phyloP scores from a whole-genome alignment of 345 rosid genomes.

The Eutrema yunnanense region DNA sequence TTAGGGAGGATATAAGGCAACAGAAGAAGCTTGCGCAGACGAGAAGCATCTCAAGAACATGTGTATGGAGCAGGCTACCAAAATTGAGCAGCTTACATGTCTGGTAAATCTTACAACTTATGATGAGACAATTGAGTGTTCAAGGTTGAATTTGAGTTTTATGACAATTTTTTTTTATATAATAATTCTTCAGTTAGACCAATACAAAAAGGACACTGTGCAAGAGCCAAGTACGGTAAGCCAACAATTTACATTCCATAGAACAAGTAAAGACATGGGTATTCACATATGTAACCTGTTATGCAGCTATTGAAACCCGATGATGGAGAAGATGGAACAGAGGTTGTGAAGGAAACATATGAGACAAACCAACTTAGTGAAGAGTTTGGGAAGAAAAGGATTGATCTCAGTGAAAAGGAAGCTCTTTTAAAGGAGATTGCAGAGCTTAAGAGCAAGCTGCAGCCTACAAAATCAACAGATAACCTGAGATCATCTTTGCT shows the following conservation, averaged over 20 bases:
- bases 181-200: slow-evolving; percentile 25
- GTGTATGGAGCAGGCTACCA: slow-evolving; percentile 63
- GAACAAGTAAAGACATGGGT: background rate
- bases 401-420: slow-evolving; percentile 64
- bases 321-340: slow-evolving; percentile 18
- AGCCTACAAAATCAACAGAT: slow-evolving; percentile 57
- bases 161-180: slow-evolving; percentile 9
- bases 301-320: slow-evolving; percentile 14
- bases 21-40: slow-evolving; percentile 35
- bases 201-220: slow-evolving; percentile 23
- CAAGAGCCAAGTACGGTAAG: slow-evolving; percentile 33
- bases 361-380: slow-evolving; percentile 50
- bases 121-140: background rate
- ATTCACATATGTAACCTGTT: background rate
- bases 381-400: slow-evolving; percentile 27
- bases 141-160: background rate
- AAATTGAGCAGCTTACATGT: slow-evolving; percentile 60
- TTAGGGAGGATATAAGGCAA: slow-evolving; percentile 38
- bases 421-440: slow-evolving; percentile 75
- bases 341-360: slow-evolving; percentile 29
- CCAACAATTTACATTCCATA: background rate
- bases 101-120: slow-evolving; percentile 31
- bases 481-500: slow-evolving; percentile 67
- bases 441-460: slow-evolving; percentile 56
- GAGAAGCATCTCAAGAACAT: slow-evolving; percentile 44